phyloP scores from a whole-genome alignment of 1,284 basidiomycete species.

The Mycena sp. region DNA sequence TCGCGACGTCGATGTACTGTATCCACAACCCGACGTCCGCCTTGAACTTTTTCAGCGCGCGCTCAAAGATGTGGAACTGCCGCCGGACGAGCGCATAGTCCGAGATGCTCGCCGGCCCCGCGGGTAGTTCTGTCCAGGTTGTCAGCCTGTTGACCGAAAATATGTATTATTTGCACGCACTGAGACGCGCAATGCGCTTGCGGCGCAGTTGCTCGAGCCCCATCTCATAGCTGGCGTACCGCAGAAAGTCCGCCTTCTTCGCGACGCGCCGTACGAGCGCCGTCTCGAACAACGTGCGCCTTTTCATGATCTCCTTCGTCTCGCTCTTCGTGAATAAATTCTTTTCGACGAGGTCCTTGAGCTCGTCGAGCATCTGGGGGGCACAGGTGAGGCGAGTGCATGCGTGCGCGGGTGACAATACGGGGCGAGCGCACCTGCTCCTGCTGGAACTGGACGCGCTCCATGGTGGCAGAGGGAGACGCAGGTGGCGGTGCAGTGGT shows the following conservation, averaged over 20 bases:
- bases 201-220: slow-evolving; percentile 83
- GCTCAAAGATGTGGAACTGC: slow-evolving; percentile 91
- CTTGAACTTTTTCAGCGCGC: slow-evolving; percentile 90
- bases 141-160: slow-evolving; percentile 9
- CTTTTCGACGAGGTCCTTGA: slow-evolving; percentile 92
- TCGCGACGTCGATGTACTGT: slow-evolving; percentile 88
- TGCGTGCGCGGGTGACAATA: neutral
- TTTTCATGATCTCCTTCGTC: slow-evolving; percentile 86
- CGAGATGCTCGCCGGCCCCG: slow-evolving; percentile 72
- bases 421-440: slow-evolving; percentile 75
- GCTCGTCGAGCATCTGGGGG: slow-evolving; percentile 89
- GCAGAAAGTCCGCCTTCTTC: slow-evolving; percentile 89
- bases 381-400: slow-evolving; percentile 10
- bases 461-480: slow-evolving; percentile 63
- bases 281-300: slow-evolving; percentile 87
- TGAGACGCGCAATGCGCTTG: slow-evolving; percentile 77
- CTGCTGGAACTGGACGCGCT: slow-evolving; percentile 94
- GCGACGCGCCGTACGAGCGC: slow-evolving; percentile 85
- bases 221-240: slow-evolving; percentile 95
- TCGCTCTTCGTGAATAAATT: slow-evolving; percentile 89
- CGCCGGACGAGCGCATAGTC: slow-evolving; percentile 85
- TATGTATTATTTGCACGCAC: slow-evolving; percentile 54
- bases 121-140: slow-evolving; percentile 55
- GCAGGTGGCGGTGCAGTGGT: neutral
- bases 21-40: slow-evolving; percentile 89